Evolutionary conservation across 805 yeast species (phyloP).

Genomic region (Metschnikowia similis): DNA sequence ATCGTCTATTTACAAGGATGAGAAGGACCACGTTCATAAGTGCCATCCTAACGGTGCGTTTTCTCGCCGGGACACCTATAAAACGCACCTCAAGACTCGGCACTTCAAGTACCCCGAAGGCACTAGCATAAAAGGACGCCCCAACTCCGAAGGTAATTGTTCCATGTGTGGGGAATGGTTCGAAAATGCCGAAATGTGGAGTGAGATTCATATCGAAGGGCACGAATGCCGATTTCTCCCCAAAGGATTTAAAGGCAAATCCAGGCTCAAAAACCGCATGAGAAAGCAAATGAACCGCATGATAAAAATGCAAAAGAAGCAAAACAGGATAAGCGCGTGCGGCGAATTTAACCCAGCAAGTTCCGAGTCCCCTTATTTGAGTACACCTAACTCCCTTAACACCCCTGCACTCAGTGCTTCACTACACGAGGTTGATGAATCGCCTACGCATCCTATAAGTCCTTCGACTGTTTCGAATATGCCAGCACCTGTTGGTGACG

Average conservation of each 20-base stretch:
- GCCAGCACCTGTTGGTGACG: not conserved
- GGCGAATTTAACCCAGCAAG: not conserved
- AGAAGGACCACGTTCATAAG: constrained; percentile 37
- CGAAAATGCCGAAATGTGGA: constrained; percentile 48
- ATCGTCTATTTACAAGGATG: constrained; percentile 33
- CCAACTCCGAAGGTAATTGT: constrained; percentile 44
- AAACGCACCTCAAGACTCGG: constrained; percentile 53
- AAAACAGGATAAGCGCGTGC: not conserved
- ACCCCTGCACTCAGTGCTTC: constrained; percentile 15
- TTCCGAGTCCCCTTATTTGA: constrained; percentile 11
- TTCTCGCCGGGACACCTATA: constrained; percentile 56
- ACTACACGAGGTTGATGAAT: constrained; percentile 14
- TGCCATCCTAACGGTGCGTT: constrained; percentile 59
- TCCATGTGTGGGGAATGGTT: constrained; percentile 52
- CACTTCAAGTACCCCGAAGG: constrained; percentile 58
- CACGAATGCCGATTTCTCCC: constrained; percentile 46
- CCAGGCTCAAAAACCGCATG: constrained; percentile 40
- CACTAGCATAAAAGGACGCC: constrained; percentile 43
- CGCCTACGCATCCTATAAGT: constrained; percentile 15
- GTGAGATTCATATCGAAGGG: constrained; percentile 46
- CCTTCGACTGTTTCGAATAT: constrained; percentile 5
- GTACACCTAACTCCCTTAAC: constrained; percentile 17
- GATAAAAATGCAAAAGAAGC: constrained; percentile 14
- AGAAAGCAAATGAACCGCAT: constrained; percentile 33
- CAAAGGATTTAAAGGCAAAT: constrained; percentile 40